Conservation (phyloP, 2,329 filamentous ascomycete genomes). For the Karstenula rhodostoma region DNA sequence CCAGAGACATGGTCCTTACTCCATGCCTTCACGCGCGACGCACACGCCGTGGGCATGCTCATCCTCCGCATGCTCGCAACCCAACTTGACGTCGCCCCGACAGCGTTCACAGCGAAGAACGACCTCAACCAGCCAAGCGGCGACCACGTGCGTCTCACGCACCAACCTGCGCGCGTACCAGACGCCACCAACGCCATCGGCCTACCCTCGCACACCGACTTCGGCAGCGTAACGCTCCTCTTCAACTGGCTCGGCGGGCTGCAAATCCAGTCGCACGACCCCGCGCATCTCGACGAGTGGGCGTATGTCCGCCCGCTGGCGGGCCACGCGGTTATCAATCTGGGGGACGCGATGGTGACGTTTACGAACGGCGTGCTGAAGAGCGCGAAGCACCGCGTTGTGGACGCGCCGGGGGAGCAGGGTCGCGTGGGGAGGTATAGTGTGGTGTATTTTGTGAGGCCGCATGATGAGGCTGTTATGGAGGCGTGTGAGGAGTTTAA, state of each 20-base stretch:
- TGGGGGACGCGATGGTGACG: conserved; percentile 56
- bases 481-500: neutral
- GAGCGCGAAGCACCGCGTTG: neutral
- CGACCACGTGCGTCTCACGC: neutral
- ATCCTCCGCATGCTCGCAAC: neutral
- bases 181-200: neutral
- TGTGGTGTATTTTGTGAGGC: neutral
- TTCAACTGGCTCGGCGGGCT: conserved; percentile 63
- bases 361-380: conserved; percentile 49
- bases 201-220: conserved; percentile 58
- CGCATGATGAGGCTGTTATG: neutral
- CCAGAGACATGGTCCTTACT: neutral
- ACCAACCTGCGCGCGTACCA: neutral
- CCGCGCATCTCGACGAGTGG: conserved; percentile 49
- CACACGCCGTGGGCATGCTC: neutral
- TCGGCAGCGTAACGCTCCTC: conserved; percentile 62
- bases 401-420: neutral
- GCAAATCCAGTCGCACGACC: conserved; percentile 47
- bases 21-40: neutral
- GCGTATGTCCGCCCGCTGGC: conserved; percentile 58
- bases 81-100: neutral
- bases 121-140: neutral
- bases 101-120: neutral
- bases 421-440: neutral
- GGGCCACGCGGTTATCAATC: conserved; percentile 55